Percentiles rank a stretch among this genome's conserved stretches.
Conservation (phyloP, 805 yeast genomes). For the Blastobotrys peoriensis region DNA sequence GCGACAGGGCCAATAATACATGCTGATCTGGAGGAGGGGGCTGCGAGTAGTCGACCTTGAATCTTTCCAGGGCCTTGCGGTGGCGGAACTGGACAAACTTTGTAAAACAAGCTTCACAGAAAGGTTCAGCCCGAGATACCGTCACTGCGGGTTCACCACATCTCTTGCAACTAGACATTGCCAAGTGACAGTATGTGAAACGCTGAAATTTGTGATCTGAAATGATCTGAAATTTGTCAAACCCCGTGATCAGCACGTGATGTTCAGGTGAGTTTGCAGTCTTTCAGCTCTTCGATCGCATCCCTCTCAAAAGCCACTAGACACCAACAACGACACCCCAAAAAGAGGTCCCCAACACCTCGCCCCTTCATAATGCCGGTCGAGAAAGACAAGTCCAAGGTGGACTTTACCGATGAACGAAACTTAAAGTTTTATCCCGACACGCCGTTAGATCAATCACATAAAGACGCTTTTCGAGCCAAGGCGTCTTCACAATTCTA, state of each 20-base stretch:
- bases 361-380: too few relatives aligned
- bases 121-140: slow-evolving; percentile 55
- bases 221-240: too few relatives aligned
- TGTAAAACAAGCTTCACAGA: slow-evolving; percentile 62
- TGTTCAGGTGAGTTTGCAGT: too few relatives aligned
- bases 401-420: slow-evolving; percentile 52
- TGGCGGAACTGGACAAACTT: slow-evolving; percentile 74
- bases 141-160: slow-evolving; percentile 44
- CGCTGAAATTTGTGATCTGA: too few relatives aligned
- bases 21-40: slow-evolving; percentile 37
- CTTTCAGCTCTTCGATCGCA: too few relatives aligned
- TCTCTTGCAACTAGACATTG: too few relatives aligned
- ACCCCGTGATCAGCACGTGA: too few relatives aligned
- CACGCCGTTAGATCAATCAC: slow-evolving; percentile 66
- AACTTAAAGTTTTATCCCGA: slow-evolving; percentile 77
- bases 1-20: slow-evolving; percentile 56
- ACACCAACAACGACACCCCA: slow-evolving; percentile 1
- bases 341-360: too few relatives aligned
- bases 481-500: slow-evolving; percentile 80
- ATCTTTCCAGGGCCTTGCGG: slow-evolving; percentile 73
- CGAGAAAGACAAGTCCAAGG: slow-evolving; percentile 35
- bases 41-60: slow-evolving; percentile 61
- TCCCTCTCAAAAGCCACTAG: not conserved
- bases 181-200: too few relatives aligned
- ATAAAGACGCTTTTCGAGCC: slow-evolving; percentile 59